phyloP scores from a whole-genome alignment of 768 basidiomycete species.

The Serendipita sp. region DNA sequence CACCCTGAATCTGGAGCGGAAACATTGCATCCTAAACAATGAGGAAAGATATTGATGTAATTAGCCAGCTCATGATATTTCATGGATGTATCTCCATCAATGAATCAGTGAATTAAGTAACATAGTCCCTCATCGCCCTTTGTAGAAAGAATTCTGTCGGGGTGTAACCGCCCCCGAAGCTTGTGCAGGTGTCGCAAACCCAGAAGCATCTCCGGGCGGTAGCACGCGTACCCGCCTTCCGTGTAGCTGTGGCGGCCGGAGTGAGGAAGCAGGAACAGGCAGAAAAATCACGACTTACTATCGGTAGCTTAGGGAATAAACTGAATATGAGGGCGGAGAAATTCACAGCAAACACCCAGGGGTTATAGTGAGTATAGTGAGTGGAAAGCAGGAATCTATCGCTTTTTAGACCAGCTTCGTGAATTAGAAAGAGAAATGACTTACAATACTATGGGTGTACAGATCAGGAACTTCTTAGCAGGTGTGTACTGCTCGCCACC shows the following conservation, averaged over 20 bases:
- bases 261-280: background rate
- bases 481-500: conserved; percentile 97
- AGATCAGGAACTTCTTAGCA: conserved; percentile 91
- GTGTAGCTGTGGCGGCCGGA: background rate
- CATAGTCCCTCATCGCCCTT: background rate
- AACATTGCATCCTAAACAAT: too few relatives aligned
- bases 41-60: too few relatives aligned
- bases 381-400: conserved; percentile 87
- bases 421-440: conserved; percentile 18
- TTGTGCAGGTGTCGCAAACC: conserved; percentile 1
- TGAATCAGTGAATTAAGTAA: too few relatives aligned
- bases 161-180: background rate
- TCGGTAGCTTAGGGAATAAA: conserved; percentile 90
- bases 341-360: conserved; percentile 84
- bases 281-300: conserved; percentile 32
- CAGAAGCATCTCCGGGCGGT: background rate
- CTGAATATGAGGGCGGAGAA: conserved; percentile 61
- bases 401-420: conserved; percentile 10
- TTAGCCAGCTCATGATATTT: too few relatives aligned
- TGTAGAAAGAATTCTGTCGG: conserved; percentile 5
- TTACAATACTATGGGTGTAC: conserved; percentile 77
- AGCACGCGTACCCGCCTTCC: conserved; percentile 4
- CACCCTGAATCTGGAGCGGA: too few relatives aligned
- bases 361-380: conserved; percentile 95
- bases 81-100: too few relatives aligned